Base-by-base conservation (phyloP, 345 rosid genomes). In the Eutrema yunnanense region DNA sequence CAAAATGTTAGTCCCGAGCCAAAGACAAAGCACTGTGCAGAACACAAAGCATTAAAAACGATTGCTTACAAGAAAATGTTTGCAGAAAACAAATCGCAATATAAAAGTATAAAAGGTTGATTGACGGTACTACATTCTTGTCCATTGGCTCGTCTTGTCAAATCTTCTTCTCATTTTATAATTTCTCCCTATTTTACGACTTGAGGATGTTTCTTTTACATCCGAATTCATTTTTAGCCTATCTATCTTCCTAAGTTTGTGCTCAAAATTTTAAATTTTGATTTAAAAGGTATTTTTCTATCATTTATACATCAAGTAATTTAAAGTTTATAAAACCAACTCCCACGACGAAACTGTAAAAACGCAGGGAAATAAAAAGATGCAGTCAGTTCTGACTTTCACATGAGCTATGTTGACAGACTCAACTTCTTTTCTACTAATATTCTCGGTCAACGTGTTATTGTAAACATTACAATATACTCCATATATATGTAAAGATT, bases 91-190 rank as follows among this genome's bases (percentile, higher is more conserved):
- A 77, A 77, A 77, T 77, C 80, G 67, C 76, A 32, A 71, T 33
- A 63, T 13, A 4, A 53, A 4, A 29, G 9, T 44, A 32, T 67
- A 32, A 65, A 71, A 50, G 40, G 67, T 71, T 57, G 80, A 77
- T 77, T 76, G 80, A 77, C 80, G 67, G n/a, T 64, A 71, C 80
- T 57, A n/a, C 80, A 77, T 77, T 77, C 80, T 71, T 71, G 62
- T 65, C 80, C 41, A 71, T 76, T 63, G 66, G 67, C 65, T 71
- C 76, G 76, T 71, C 80, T 12, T 65, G 80, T 77, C 80, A 77
- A 71, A 71, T 77, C 75, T 63, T 63, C 62, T 52, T 60, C 42
- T 68, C 47, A n/a, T 40, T 26, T 32, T 54, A 5, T 61, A 10
- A 40, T 46, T 29, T 63, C 46, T 60, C 33, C 56, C 36, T 36